Conservation (phyloP, 225 moss, liverwort and hornwort species). For the Thuidium tamariscinum region DNA sequence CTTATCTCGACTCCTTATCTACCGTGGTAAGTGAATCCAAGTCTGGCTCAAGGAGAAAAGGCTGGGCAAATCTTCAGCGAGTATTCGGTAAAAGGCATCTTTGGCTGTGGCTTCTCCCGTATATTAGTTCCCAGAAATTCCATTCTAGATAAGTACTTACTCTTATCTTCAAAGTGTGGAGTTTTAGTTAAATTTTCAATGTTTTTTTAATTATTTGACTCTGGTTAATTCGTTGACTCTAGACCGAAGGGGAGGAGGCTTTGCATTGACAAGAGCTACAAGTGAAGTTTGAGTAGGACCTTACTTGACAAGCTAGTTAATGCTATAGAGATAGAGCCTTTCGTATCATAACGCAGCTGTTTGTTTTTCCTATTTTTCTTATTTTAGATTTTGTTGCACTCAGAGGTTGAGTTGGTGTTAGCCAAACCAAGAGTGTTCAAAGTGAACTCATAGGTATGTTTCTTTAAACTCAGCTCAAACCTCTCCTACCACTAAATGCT, state of each 20-base stretch:
- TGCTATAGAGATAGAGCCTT: background rate
- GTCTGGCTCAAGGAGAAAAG: constrained; percentile 10
- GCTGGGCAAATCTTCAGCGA: constrained; percentile 65
- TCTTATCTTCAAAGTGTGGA: background rate
- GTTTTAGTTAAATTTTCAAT: background rate
- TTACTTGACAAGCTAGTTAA: background rate
- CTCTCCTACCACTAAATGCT: background rate
- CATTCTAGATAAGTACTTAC: constrained; percentile 26
- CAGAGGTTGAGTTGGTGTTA: background rate
- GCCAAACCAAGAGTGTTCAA: background rate
- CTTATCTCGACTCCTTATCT: constrained; percentile 58
- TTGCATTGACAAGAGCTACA: background rate
- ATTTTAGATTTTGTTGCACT: background rate
- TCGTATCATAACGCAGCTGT: background rate
- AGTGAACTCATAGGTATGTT: background rate
- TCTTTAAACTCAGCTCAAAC: background rate
- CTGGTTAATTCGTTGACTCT: background rate
- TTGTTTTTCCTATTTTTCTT: background rate
- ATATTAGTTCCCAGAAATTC: constrained; percentile 25
- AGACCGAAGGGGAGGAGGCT: background rate
- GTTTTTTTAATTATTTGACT: too few species aligned
- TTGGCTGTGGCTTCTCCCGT: constrained; percentile 30
- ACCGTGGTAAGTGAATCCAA: background rate
- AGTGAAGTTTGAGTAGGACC: background rate
- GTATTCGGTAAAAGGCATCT: constrained; percentile 57